These are phyloP conservation scores for Puccinia polysora DNA, from an alignment of 1,284 basidiomycete species.

Conservation along the genomic window DNA sequence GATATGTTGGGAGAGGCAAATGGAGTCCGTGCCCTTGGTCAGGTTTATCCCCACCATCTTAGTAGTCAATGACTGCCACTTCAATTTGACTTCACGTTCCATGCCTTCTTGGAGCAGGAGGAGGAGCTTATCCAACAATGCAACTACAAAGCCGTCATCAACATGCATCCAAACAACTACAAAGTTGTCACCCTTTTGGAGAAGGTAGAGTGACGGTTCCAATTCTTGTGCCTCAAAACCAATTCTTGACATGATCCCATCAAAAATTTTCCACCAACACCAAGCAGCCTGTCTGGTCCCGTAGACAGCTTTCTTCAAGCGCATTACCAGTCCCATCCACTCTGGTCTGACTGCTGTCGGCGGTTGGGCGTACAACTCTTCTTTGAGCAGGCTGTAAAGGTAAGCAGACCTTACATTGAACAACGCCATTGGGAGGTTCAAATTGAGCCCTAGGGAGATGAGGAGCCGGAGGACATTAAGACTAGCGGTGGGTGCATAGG, in stretches of 20 bases:
- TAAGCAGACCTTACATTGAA: constrained; percentile 3
- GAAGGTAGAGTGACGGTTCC: not conserved
- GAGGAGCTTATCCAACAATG: not conserved
- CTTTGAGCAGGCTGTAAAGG: not conserved
- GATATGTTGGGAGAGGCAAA: no score
- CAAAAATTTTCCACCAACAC: constrained; percentile 6
- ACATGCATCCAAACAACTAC: constrained; percentile 3
- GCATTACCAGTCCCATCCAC: not conserved
- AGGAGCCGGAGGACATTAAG: constrained; percentile 18
- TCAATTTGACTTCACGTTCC: not conserved
- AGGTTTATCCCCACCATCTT: no score
- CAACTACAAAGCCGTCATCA: not conserved
- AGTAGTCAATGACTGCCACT: not conserved
- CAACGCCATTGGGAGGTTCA: not conserved
- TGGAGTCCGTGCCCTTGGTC: no score
- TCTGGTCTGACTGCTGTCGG: not conserved
- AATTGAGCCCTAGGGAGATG: constrained; percentile 26
- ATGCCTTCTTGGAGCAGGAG: no score
- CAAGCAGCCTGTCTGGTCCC: not conserved
- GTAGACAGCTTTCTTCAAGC: not conserved
- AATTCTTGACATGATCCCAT: not conserved
- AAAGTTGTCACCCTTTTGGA: not conserved
- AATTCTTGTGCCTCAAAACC: not conserved
- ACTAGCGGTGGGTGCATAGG: constrained; percentile 40
- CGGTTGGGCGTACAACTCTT: not conserved